These are phyloP conservation scores for Pythium monospermum DNA, from an alignment of 352 stramenopile species.

Conservation along the genomic window DNA sequence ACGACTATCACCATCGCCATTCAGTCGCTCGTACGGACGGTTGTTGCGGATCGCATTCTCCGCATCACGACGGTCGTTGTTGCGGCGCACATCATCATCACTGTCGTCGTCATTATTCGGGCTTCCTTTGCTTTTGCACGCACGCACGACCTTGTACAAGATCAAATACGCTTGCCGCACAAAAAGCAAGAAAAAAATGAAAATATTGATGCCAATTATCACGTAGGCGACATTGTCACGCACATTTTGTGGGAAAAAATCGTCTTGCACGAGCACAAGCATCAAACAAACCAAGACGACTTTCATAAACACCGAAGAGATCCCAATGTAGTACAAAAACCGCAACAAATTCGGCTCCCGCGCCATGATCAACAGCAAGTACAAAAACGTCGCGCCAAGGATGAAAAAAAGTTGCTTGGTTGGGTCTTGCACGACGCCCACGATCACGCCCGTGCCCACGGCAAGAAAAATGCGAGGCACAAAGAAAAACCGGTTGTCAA, in stretches of 20 bases:
- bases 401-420: conserved; percentile 75
- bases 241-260: conserved; percentile 74
- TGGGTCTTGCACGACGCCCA: conserved; percentile 62
- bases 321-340: conserved; percentile 81
- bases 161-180: conserved; percentile 75
- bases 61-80: conserved; percentile 6
- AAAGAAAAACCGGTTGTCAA: conserved; percentile 88
- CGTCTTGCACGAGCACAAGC: conserved; percentile 70
- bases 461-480: conserved; percentile 70
- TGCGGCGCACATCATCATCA: conserved; percentile 10
- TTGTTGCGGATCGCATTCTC: conserved; percentile 11
- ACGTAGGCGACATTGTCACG: conserved; percentile 82
- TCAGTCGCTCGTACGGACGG: conserved; percentile 19
- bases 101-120: conserved; percentile 11
- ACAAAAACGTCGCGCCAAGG: conserved; percentile 58
- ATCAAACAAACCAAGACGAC: conserved; percentile 76
- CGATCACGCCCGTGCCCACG: conserved; percentile 59
- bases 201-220: conserved; percentile 82
- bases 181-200: conserved; percentile 80
- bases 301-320: conserved; percentile 78
- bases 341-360: conserved; percentile 73
- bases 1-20: conserved; percentile 7
- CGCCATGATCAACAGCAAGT: conserved; percentile 61
- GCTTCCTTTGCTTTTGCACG: conserved; percentile 28
- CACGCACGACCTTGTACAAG: conserved; percentile 54